Evolutionary conservation across 495 filamentous ascomycete species (phyloP), one percentile per base, ranked within the genome.

Genomic region (Echria macrotheca): DNA sequence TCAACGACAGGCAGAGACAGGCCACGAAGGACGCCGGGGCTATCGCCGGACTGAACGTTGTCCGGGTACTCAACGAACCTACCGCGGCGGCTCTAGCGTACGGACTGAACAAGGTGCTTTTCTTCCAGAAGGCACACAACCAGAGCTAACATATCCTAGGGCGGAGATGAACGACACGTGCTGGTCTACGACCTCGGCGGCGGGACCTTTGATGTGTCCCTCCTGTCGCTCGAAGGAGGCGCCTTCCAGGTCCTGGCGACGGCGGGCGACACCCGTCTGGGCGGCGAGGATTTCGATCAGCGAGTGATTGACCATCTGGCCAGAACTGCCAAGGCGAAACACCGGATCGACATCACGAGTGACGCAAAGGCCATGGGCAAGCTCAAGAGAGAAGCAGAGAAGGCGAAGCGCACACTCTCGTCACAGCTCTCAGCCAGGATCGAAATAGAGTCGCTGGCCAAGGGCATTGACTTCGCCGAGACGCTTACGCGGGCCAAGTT

Each of bases 201-300:
- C 81, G 91, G 90, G 82, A 96, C 91, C 57, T 96, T 98, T 66
- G 91, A 98, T 90, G 91, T 96, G 29, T 96, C 93, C 41, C 85
- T 98, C 54, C 76, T 98, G 14, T 87, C 87, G 22, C 87, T 95
- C 49, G 91, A 98, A 55, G 73, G 88, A 53, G 91, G 91, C 60
- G 84, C 88, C 52, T 96, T 96, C 69, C 88, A 96, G 72, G 93
- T 98, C 54, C 74, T 87, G 69, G 82, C 91, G 66, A 96, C 89
- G 50, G 91, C 90, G 63, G 93, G 93, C 84, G 86, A 96, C 69
- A 96, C 91, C 47, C 91, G 96, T 68, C 81, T 98, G 53, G 91
- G 91, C 78, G 90, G 93, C 78, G 91, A 96, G 65, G 93, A 96
- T 75, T 96, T 96, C 67, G 91, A 96, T 69, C 85, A 96, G 74